These are phyloP conservation scores for Chamaenerion angustifolium DNA, from an alignment of 345 rosid genomes.

Conservation along the genomic window DNA sequence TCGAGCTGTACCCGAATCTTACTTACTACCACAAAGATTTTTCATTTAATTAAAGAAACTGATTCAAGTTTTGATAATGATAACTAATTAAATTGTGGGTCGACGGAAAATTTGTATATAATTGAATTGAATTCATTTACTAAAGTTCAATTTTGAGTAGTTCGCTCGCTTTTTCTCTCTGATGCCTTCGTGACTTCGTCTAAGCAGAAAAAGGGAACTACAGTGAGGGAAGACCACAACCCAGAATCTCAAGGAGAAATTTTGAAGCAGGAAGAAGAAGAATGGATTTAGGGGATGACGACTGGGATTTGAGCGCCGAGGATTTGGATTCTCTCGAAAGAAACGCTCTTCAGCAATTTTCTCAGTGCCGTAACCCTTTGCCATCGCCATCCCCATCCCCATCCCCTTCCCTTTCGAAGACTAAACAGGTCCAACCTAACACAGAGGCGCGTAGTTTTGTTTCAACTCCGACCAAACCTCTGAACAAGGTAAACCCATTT, in stretches of 20 bases:
- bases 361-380: constrained; percentile 24
- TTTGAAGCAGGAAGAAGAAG: constrained; percentile 1
- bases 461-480: constrained; percentile 3
- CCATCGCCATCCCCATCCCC: constrained; percentile 13
- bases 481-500: neutral
- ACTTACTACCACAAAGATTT: no score
- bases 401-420: constrained; percentile 8
- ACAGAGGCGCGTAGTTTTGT: constrained; percentile 1
- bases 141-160: neutral
- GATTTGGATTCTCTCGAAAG: constrained; percentile 67
- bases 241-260: neutral
- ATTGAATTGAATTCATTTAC: neutral
- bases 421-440: neutral
- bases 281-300: constrained; percentile 39
- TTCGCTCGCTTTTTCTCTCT: neutral
- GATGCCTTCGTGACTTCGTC: neutral
- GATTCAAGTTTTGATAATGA: no score
- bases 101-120: neutral
- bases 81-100: no score
- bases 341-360: constrained; percentile 50
- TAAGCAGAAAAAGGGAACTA: no score
- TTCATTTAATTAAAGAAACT: no score
- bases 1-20: no score
- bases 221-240: neutral
- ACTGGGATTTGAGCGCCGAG: constrained; percentile 68